phyloP scores from a whole-genome alignment of 2,329 filamentous ascomycete species.

The Dactylellina drechsleri region DNA sequence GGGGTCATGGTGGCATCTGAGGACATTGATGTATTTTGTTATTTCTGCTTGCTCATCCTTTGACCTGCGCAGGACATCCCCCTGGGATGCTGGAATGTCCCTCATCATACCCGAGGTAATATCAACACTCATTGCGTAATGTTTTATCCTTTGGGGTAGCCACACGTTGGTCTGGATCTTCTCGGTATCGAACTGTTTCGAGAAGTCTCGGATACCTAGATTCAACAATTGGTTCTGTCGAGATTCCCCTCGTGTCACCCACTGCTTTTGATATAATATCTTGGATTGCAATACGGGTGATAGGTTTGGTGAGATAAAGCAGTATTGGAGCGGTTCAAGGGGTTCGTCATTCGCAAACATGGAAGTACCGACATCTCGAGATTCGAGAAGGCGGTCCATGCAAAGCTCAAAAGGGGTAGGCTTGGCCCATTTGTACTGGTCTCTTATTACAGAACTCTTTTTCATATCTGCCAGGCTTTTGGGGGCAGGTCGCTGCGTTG shows the following conservation, averaged over 20 bases:
- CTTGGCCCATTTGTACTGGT: conserved; percentile 37
- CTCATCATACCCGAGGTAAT: conserved; percentile 50
- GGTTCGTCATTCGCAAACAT: neutral
- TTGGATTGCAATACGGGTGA: conserved; percentile 47
- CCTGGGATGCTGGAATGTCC: conserved; percentile 27
- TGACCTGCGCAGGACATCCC: conserved; percentile 40
- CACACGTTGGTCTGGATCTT: conserved; percentile 34
- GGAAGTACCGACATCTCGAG: conserved; percentile 21
- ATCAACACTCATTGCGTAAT: conserved; percentile 48
- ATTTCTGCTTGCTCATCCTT: conserved; percentile 44
- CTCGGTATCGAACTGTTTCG: conserved; percentile 33
- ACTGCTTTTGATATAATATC: conserved; percentile 31
- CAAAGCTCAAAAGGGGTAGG: conserved; percentile 41
- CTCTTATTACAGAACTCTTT: conserved; percentile 5
- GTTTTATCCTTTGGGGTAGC: conserved; percentile 42
- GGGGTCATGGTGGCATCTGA: conserved; percentile 38
- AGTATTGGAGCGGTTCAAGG: conserved; percentile 34
- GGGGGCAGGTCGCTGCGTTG: conserved; percentile 31
- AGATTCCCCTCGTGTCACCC: conserved; percentile 20
- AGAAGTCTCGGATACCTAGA: conserved; percentile 50
- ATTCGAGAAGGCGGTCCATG: conserved; percentile 39
- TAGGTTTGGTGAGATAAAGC: conserved; percentile 47
- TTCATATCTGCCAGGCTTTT: conserved; percentile 25
- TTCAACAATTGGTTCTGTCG: conserved; percentile 38
- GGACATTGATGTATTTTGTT: conserved; percentile 33